Percentiles rank a stretch among this genome's conserved stretches.
Evolutionary conservation across 73 alveolate genomes (phyloP).

Genomic region (Symbiodinium natans): DNA sequence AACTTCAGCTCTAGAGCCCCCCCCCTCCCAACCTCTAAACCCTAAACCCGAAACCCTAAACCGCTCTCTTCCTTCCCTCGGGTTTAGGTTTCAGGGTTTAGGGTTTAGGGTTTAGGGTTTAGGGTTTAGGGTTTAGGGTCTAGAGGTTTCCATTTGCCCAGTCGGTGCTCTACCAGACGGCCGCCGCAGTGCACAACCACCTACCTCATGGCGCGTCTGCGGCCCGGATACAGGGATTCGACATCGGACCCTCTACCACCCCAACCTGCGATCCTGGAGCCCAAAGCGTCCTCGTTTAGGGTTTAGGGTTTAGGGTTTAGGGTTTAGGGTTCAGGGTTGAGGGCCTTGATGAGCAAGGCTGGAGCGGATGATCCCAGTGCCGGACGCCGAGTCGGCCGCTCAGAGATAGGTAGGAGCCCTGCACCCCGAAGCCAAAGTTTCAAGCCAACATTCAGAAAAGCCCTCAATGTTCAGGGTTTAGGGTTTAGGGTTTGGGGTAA

Average conservation of each 20-base stretch:
- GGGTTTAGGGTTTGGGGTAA: too few relatives aligned
- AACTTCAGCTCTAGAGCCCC: too few relatives aligned
- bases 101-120: neutral
- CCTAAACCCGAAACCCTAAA: too few relatives aligned
- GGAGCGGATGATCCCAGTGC: slow-evolving; percentile 67
- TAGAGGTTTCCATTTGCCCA: neutral
- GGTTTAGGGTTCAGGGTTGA: too few relatives aligned
- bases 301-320: too few relatives aligned
- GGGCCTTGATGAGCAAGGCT: neutral
- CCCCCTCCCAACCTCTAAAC: too few relatives aligned
- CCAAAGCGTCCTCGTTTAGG: too few relatives aligned
- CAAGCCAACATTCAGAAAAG: too few relatives aligned
- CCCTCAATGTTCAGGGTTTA: too few relatives aligned
- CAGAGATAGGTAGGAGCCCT: neutral
- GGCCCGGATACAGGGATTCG: neutral
- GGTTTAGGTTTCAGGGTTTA: too few relatives aligned
- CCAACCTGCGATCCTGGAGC: neutral
- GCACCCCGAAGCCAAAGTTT: too few relatives aligned
- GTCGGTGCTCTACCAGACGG: slow-evolving; percentile 58
- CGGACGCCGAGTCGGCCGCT: slow-evolving; percentile 40
- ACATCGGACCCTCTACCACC: neutral
- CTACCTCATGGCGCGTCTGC: slow-evolving; percentile 55
- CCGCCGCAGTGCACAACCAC: slow-evolving; percentile 46
- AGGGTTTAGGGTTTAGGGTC: neutral
- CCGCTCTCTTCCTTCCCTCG: too few relatives aligned